Percentiles rank a stretch among this genome's conserved stretches.
Evolutionary conservation across 768 basidiomycete genomes (phyloP).

Genomic region (Russula abietina): DNA sequence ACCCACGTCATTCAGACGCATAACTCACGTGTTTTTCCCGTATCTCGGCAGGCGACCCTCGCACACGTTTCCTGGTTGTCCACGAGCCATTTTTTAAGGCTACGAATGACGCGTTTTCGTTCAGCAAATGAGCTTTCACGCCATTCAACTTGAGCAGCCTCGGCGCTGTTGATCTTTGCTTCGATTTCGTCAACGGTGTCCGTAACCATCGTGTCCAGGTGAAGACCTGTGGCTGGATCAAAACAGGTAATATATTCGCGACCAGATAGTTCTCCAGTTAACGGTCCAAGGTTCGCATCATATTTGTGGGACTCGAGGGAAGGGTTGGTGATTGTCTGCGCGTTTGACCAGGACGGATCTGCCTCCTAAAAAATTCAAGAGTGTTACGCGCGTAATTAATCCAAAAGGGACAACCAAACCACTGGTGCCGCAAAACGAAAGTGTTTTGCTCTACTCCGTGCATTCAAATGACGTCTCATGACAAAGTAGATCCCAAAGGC

Average conservation of each 20-base stretch:
- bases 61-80: constrained; percentile 85
- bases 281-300: constrained; percentile 48
- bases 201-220: constrained; percentile 71
- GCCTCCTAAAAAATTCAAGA: constrained; percentile 21
- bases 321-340: constrained; percentile 49
- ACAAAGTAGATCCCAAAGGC: constrained; percentile 77
- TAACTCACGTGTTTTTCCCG: constrained; percentile 84
- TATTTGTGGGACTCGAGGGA: constrained; percentile 59
- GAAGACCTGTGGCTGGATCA: constrained; percentile 84
- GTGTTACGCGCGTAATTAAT: constrained; percentile 5
- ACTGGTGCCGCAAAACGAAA: constrained; percentile 55
- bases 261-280: constrained; percentile 36
- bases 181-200: constrained; percentile 68
- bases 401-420: constrained; percentile 37
- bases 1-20: background rate
- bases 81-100: constrained; percentile 87
- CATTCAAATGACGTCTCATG: constrained; percentile 64
- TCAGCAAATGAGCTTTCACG: constrained; percentile 67
- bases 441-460: constrained; percentile 64
- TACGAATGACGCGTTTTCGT: constrained; percentile 76
- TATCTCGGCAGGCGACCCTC: constrained; percentile 85
- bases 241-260: constrained; percentile 81
- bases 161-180: constrained; percentile 61
- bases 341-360: constrained; percentile 44
- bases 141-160: constrained; percentile 68